These are phyloP conservation scores for Cyclotella cryptica DNA, from an alignment of 108 stramenopile species.

Conservation along the genomic window DNA sequence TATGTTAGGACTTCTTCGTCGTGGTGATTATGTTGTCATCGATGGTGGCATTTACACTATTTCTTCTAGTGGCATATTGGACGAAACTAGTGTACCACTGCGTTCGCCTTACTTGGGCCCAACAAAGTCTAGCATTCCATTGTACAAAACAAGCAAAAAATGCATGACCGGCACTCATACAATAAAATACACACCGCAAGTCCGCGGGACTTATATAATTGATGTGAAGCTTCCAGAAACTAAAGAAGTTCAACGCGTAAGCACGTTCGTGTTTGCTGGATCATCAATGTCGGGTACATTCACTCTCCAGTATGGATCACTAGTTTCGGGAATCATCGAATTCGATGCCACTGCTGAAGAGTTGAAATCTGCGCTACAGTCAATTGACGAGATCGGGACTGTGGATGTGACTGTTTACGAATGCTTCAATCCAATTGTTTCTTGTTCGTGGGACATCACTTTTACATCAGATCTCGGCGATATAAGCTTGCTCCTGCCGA, in stretches of 20 bases:
- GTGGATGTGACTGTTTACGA: slow-evolving; percentile 44
- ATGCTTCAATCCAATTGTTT: slow-evolving; percentile 38
- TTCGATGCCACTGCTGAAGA: slow-evolving; percentile 44
- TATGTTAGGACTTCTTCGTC: slow-evolving; percentile 4
- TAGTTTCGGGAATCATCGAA: slow-evolving; percentile 27
- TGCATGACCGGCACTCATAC: slow-evolving; percentile 56
- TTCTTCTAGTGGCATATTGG: slow-evolving; percentile 45
- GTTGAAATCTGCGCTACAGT: slow-evolving; percentile 48
- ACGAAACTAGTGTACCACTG: slow-evolving; percentile 49
- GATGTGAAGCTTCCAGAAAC: slow-evolving; percentile 47
- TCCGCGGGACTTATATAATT: slow-evolving; percentile 61
- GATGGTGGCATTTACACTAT: slow-evolving; percentile 52
- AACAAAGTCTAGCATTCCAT: slow-evolving; percentile 6
- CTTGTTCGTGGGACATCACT: slow-evolving; percentile 65
- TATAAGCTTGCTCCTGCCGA: slow-evolving; percentile 30
- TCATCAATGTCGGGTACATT: slow-evolving; percentile 45
- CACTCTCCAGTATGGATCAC: slow-evolving; percentile 23
- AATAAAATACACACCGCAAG: slow-evolving; percentile 54
- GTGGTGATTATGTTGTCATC: slow-evolving; percentile 63
- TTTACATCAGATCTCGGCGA: slow-evolving; percentile 49
- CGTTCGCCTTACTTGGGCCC: slow-evolving; percentile 32
- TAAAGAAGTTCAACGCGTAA: slow-evolving; percentile 62
- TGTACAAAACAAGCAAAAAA: slow-evolving; percentile 35
- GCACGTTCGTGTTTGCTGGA: slow-evolving; percentile 23
- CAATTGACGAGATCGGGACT: slow-evolving; percentile 36